Evolutionary conservation across 2,329 filamentous ascomycete species (phyloP).

Genomic region (Teratosphaeria gauchensis): DNA sequence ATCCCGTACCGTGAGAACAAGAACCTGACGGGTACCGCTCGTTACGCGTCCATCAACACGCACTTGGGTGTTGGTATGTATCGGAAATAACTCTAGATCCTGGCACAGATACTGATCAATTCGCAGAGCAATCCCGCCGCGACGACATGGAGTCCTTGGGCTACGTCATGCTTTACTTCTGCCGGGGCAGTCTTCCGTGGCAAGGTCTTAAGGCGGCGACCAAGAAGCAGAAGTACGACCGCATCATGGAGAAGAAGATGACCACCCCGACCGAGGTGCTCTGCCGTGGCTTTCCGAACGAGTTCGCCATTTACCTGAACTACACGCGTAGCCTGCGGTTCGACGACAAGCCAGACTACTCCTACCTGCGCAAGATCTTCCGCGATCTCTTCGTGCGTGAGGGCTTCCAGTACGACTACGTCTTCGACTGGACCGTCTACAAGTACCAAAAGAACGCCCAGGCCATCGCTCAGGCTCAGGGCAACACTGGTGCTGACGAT

Average conservation of each 20-base stretch:
- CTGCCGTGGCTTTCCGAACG: constrained; percentile 97
- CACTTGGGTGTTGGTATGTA: constrained; percentile 76
- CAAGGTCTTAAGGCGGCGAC: constrained; percentile 97
- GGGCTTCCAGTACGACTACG: constrained; percentile 99
- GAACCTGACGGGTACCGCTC: constrained; percentile 97
- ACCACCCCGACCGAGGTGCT: constrained; percentile 97
- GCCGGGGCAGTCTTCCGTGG: constrained; percentile 96
- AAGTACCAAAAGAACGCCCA: constrained; percentile 99
- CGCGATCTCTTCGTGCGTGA: constrained; percentile 97
- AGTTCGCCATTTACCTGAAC: constrained; percentile 99
- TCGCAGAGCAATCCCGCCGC: constrained; percentile 84
- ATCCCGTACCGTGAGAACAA: constrained; percentile 99
- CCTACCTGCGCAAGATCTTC: constrained; percentile 99
- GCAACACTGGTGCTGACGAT: constrained; percentile 54
- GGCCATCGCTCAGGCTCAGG: constrained; percentile 73
- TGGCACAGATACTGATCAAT: constrained; percentile 3
- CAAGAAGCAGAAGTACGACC: constrained; percentile 99
- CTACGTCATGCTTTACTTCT: constrained; percentile 99
- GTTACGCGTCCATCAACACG: constrained; percentile 98
- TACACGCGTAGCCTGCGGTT: constrained; percentile 98
- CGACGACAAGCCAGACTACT: constrained; percentile 99
- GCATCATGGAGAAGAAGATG: constrained; percentile 99
- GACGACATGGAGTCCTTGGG: constrained; percentile 99
- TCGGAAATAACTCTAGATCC: not conserved
- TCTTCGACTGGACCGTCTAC: constrained; percentile 99